A percentile compares a stretch with the other conserved stretches of the same genome.
phyloP scores from a whole-genome alignment of 2,329 filamentous ascomycete species.

The Aspergillus fructus region DNA sequence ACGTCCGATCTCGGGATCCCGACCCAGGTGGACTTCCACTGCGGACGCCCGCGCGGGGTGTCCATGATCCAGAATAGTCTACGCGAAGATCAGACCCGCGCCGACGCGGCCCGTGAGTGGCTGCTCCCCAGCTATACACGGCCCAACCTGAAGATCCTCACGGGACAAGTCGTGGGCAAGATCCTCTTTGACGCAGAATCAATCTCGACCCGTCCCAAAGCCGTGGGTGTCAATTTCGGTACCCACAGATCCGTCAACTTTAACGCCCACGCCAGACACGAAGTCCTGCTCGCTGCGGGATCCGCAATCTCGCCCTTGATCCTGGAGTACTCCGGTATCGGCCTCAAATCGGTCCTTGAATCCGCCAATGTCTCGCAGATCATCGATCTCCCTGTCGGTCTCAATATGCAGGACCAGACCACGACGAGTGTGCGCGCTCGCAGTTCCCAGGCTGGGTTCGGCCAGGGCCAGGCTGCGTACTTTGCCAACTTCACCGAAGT shows the following conservation, averaged over 20 bases:
- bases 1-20: constrained; percentile 13
- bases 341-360: constrained; percentile 19
- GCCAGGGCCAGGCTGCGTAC: constrained; percentile 27
- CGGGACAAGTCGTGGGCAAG: constrained; percentile 26
- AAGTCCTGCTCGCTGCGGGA: constrained; percentile 30
- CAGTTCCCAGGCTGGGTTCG: constrained; percentile 12
- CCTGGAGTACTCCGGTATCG: constrained; percentile 31
- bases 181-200: constrained; percentile 17
- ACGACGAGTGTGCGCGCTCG: constrained; percentile 20
- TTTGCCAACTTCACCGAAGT: constrained; percentile 30
- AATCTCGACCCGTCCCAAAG: background rate
- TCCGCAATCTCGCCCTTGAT: constrained; percentile 28
- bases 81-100: constrained; percentile 24
- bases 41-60: constrained; percentile 28
- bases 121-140: constrained; percentile 26
- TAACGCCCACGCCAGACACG: constrained; percentile 22
- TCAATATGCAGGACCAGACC: constrained; percentile 33
- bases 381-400: constrained; percentile 29
- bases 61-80: constrained; percentile 31
- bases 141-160: constrained; percentile 21
- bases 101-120: constrained; percentile 30
- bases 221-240: constrained; percentile 26
- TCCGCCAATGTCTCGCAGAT: constrained; percentile 17
- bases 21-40: constrained; percentile 21
- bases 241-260: constrained; percentile 21